Evolutionary conservation across 2,329 filamentous ascomycete genomes (phyloP).

Genomic region (Aspergillus quadrilineatus): DNA sequence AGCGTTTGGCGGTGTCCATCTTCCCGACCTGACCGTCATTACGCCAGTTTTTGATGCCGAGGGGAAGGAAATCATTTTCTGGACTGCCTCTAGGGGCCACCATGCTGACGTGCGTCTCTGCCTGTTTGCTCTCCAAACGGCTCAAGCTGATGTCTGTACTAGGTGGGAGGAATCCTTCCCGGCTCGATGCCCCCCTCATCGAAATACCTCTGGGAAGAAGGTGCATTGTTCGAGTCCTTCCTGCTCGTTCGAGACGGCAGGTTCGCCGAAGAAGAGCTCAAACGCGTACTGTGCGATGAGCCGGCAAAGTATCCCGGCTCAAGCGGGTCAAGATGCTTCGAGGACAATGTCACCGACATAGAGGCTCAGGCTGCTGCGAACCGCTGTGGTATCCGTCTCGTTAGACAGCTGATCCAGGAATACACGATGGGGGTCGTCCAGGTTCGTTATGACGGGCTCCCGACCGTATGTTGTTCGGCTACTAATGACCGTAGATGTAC

Average conservation of each 20-base stretch:
- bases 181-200: constrained; percentile 65
- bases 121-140: too few relatives aligned
- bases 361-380: constrained; percentile 86
- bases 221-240: constrained; percentile 46
- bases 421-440: too few relatives aligned
- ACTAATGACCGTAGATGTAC: too few relatives aligned
- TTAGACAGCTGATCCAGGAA: constrained; percentile 67
- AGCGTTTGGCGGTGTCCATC: constrained; percentile 77
- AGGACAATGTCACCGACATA: constrained; percentile 81
- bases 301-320: constrained; percentile 74
- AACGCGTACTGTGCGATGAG: constrained; percentile 67
- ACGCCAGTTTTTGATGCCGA: constrained; percentile 70
- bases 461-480: too few relatives aligned
- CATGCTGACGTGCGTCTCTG: constrained; percentile 74
- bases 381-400: constrained; percentile 78
- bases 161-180: too few relatives aligned
- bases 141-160: too few relatives aligned
- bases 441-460: too few relatives aligned
- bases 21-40: constrained; percentile 79
- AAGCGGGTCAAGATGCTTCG: constrained; percentile 72
- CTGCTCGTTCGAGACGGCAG: constrained; percentile 71
- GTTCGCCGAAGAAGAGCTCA: constrained; percentile 76
- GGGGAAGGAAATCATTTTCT: constrained; percentile 71
- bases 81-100: constrained; percentile 76
- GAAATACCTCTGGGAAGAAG: constrained; percentile 49